Evolutionary conservation across 192 early-diverging fungal genomes (phyloP), one percentile per base, ranked within the genome.

Genomic region (Radiomyces spectabilis): DNA sequence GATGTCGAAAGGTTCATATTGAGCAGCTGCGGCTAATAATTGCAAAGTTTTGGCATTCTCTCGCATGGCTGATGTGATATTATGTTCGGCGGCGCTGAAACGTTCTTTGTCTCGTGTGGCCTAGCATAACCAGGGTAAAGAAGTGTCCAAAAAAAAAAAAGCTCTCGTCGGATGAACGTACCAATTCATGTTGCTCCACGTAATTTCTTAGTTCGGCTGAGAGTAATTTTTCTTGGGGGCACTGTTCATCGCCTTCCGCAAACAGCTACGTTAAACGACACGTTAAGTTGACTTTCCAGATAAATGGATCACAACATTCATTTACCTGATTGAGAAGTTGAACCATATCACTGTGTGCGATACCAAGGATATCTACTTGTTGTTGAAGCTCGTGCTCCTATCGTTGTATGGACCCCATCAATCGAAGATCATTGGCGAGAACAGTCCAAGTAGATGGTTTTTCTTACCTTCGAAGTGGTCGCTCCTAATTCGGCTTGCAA

Each of bases 1-100:
- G 29, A 61, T 37, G 26, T 61, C 59, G 47, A 61, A 61, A 26
- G 59, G 41, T 21, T 31, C 24, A 43, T 61, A 61, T 9, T 52
- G 44, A 5, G 47, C 22, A 9, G 33, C 31, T 4, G 35, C 35
- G 3, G 41, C 35, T 10, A 61, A 31, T 41, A 61, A 40, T 1
- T 41, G 38, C 19, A 33, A 25, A 9, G 42, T 24, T n/a, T 46
- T 52, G 25, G 27, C 37, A 3, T n/a, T 53, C 8, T 46, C 41
- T 6, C 31, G 40, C 9, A 61, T n/a, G 8, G 42, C 40, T 16
- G 42, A 29, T 5, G 18, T 4, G n/a, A 61, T 33, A 26, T 27
- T 40, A 5, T 45, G 40, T 26, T 61, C 51, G 13, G 51, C 41
- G 22, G 52, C 51, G 10, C 21, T 35, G 31, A 61, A 61, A 16